Evolutionary conservation across 306 rosid genomes (phyloP), one percentile per base, ranked within the genome.

Genomic region (Calophaca sinica): DNA sequence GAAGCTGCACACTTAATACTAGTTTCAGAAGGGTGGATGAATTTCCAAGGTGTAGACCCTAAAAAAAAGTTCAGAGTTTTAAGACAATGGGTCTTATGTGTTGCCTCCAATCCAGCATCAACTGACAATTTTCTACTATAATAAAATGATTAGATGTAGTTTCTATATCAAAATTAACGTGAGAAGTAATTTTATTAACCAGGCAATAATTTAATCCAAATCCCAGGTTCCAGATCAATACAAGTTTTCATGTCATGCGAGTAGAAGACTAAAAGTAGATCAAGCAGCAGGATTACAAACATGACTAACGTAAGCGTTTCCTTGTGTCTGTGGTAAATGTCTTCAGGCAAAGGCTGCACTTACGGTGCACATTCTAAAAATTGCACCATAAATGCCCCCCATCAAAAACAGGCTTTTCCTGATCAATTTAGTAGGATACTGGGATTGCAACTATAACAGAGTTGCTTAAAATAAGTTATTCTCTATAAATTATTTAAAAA

Each of bases 91-190:
- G 15, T 29, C 75, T 31, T 5, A n/a, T 15, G 7, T 68, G 52
- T 29, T 29, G 29, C n/a, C 45, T 65, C 80, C 20, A 15, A 77
- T 60, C 62, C 33, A 49, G 6, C 48, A 11, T 31, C 48, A 11
- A 39, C 57, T 9, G 57, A 28, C n/a, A 7, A 12, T n/a, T 69
- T 28, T 49, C 49, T 36, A 36, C 54, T 4, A 4, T n/a, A 44
- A 77, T 20, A 45, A 58, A 60, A 11, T 29, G 8, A 28, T 8
- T 54, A 26, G 11, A 44, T 45, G 26, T 32, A 13, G 46, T 12
- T 41, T 45, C 12, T 32, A 46, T 28, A 50, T 49, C 60, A 49
- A 62, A 26, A 2, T 5, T 35, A 73, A 49, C 9, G 0, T 62
- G 41, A 26, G n/a, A 49, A 62, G 39, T 42, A 46, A 46, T 38